A percentile compares a stretch with the other conserved stretches of the same genome.
These are phyloP conservation scores for Lepidopterella palustris DNA, from an alignment of 495 filamentous ascomycete genomes.

Conservation along the genomic window DNA sequence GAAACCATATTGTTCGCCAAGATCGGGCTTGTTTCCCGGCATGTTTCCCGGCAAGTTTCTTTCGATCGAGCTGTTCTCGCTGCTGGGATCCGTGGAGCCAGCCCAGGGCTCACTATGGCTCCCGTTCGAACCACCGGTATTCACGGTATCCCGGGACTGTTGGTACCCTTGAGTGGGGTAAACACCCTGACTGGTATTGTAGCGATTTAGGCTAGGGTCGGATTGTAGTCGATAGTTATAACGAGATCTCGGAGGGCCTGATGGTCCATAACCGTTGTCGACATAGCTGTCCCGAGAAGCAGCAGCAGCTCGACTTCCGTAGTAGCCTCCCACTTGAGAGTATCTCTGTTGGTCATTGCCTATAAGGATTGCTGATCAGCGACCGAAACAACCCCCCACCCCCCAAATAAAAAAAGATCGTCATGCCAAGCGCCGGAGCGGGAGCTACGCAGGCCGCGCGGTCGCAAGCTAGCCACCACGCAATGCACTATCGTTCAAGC, in stretches of 20 bases:
- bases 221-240: conserved; percentile 30
- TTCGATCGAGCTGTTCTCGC: conserved; percentile 84
- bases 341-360: conserved; percentile 25
- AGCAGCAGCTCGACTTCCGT: conserved; percentile 22
- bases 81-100: conserved; percentile 85
- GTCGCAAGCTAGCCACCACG: background rate
- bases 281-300: conserved; percentile 54
- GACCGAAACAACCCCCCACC: too few species aligned
- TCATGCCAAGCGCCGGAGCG: conserved; percentile 1
- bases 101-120: conserved; percentile 63
- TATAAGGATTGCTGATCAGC: background rate
- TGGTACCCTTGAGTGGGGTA: conserved; percentile 66
- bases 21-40: conserved; percentile 42
- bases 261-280: conserved; percentile 33
- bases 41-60: conserved; percentile 40
- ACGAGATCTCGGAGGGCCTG: conserved; percentile 21
- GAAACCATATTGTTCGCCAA: conserved; percentile 51
- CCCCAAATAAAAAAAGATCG: conserved; percentile 1
- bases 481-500: background rate
- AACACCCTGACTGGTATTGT: conserved; percentile 42
- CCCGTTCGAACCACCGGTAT: conserved; percentile 63
- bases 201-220: conserved; percentile 39
- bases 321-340: conserved; percentile 25
- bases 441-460: background rate
- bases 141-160: conserved; percentile 74